A percentile compares a stretch with the other conserved stretches of the same genome.
phyloP scores from a whole-genome alignment of 306 rosid species.

The Luffa aegyptiaca region DNA sequence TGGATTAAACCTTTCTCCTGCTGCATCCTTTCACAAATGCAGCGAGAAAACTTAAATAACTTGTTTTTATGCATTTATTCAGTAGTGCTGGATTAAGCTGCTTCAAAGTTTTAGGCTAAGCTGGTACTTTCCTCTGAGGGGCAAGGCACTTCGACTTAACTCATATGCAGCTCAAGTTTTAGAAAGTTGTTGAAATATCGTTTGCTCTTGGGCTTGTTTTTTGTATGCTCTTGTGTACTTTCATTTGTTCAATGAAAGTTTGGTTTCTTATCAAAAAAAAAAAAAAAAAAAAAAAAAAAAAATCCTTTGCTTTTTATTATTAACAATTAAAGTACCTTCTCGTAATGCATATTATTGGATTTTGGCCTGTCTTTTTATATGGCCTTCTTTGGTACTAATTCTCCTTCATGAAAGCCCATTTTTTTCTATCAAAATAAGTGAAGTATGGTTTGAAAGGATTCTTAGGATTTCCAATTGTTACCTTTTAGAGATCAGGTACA shows the following conservation, averaged over 20 bases:
- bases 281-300: too few species aligned
- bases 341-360: neutral
- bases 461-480: neutral
- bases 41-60: neutral
- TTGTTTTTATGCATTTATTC: neutral
- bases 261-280: too few species aligned
- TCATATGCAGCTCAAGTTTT: neutral
- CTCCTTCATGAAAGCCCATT: neutral
- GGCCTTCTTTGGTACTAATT: neutral
- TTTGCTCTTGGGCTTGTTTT: too few species aligned
- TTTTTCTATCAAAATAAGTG: neutral
- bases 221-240: too few species aligned
- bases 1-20: neutral
- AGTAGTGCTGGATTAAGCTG: neutral
- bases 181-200: too few species aligned
- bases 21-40: neutral
- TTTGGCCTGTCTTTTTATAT: neutral
- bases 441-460: neutral
- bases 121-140: neutral
- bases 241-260: too few species aligned
- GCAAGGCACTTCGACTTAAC: neutral
- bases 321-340: too few species aligned
- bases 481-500: neutral
- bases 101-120: neutral
- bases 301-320: too few species aligned